Evolutionary conservation across 345 rosid genomes (phyloP), one percentile per base, ranked within the genome.

Genomic region (Moricandia arvensis): DNA sequence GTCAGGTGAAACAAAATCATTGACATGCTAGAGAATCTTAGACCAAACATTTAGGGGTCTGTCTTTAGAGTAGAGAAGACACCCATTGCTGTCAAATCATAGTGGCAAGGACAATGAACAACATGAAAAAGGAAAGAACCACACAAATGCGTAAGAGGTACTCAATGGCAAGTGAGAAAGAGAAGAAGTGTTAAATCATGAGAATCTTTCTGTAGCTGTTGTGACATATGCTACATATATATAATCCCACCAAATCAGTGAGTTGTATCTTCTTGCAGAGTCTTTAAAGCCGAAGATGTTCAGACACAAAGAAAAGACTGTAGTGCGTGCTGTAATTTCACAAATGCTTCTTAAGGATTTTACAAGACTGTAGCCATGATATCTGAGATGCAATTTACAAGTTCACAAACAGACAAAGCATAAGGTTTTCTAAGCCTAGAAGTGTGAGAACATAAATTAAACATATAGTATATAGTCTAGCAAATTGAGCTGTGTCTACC

Each of bases 1-100:
- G 41, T 59, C 60, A 57, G 75, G 59, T 63, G 74, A 71, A 72
- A 78, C 68, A 60, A 72, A 60, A 78, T 78, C 74, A 73, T 67
- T 72, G 73, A 21, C 59, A 73, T 30, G 74, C 29, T 73, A 55
- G 66, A 72, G 74, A 79, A 79, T 53, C 74, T 67, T 31, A 38
- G 81, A 78, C 51, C 3, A 75, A 57, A 12, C 63, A 71, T 65
- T 37, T n/a, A 55, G 49, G 53, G 31, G 15, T 64, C 41, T 70
- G 43, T 55, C 71, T 62, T 38, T 30, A 69, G 21, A 29, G 30
- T 66, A 77, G 71, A 77, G 43, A 57, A 47, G 24, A 57, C 61
- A 34, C 26, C 24, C 31, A 33, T 34, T 77, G 66, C 11, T 68
- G 71, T 79, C 77, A 54, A 73, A 73, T 78, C 81, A 78, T 67